phyloP scores from a whole-genome alignment of 495 filamentous ascomycete genomes.

The Antarctomyces pellizariae region DNA sequence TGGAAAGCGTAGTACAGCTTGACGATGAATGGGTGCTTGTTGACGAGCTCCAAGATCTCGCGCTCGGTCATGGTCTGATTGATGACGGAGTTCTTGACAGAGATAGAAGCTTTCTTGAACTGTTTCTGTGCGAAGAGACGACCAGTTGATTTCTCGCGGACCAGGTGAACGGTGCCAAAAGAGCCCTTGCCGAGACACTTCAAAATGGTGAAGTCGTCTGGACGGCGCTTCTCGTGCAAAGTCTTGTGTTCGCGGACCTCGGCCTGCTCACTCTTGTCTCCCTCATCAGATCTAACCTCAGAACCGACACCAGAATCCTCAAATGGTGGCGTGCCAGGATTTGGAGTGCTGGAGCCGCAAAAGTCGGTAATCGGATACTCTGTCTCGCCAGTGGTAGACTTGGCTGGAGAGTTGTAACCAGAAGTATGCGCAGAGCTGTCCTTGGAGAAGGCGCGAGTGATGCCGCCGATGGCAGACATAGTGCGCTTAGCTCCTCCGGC shows the following conservation, averaged over 20 bases:
- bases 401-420: too few relatives aligned
- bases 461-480: too few relatives aligned
- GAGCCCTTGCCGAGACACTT: constrained; percentile 92
- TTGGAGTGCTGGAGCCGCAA: too few relatives aligned
- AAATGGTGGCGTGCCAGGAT: too few relatives aligned
- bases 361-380: too few relatives aligned
- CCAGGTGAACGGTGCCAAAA: constrained; percentile 79
- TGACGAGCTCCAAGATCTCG: constrained; percentile 79
- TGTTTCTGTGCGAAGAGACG: constrained; percentile 94
- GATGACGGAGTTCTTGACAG: constrained; percentile 75
- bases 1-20: constrained; percentile 97
- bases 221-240: too few relatives aligned
- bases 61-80: constrained; percentile 97
- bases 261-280: constrained; percentile 28
- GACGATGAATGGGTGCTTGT: constrained; percentile 87
- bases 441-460: too few relatives aligned
- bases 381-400: too few relatives aligned
- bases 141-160: constrained; percentile 68
- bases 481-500: too few relatives aligned
- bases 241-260: constrained; percentile 17
- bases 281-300: constrained; percentile 6
- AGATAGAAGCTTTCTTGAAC: constrained; percentile 83
- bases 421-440: too few relatives aligned
- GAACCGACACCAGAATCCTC: too few relatives aligned
- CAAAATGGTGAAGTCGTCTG: constrained; percentile 74